Conservation (phyloP, 768 basidiomycete species). For the Boletellus ananiceps region DNA sequence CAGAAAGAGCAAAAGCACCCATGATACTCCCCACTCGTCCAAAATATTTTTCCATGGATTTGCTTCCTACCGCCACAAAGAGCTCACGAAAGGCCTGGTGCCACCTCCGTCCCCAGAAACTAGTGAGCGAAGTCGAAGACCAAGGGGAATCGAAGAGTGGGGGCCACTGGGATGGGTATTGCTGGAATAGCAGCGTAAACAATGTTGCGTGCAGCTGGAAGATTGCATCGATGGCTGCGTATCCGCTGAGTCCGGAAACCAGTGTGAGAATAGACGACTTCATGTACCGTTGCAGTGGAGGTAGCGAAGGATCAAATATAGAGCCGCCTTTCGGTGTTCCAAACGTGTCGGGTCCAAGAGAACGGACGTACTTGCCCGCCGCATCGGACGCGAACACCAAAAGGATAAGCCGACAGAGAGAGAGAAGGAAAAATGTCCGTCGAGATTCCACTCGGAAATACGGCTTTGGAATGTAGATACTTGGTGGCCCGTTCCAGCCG, state of each 20-base stretch:
- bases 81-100: conserved; percentile 60
- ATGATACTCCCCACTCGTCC: conserved; percentile 49
- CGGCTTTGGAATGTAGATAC: conserved; percentile 10
- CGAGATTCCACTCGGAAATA: conserved; percentile 18
- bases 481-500: conserved; percentile 22
- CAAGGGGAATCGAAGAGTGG: conserved; percentile 59
- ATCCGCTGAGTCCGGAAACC: conserved; percentile 41
- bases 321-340: conserved; percentile 30
- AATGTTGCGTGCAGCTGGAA: conserved; percentile 42
- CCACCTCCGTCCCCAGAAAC: conserved; percentile 65
- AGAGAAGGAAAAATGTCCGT: conserved; percentile 13
- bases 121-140: conserved; percentile 50
- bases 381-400: conserved; percentile 6
- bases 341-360: conserved; percentile 40
- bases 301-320: conserved; percentile 35
- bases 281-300: conserved; percentile 32
- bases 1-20: conserved; percentile 58
- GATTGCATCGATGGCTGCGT: conserved; percentile 39
- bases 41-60: conserved; percentile 38
- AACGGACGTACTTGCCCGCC: neutral
- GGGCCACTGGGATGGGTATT: conserved; percentile 55
- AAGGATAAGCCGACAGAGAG: conserved; percentile 8
- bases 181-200: conserved; percentile 43
- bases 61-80: conserved; percentile 51
- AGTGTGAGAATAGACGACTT: conserved; percentile 43